These are phyloP conservation scores for Ascoidea asiatica DNA, from an alignment of 805 yeast species.

Conservation along the genomic window DNA sequence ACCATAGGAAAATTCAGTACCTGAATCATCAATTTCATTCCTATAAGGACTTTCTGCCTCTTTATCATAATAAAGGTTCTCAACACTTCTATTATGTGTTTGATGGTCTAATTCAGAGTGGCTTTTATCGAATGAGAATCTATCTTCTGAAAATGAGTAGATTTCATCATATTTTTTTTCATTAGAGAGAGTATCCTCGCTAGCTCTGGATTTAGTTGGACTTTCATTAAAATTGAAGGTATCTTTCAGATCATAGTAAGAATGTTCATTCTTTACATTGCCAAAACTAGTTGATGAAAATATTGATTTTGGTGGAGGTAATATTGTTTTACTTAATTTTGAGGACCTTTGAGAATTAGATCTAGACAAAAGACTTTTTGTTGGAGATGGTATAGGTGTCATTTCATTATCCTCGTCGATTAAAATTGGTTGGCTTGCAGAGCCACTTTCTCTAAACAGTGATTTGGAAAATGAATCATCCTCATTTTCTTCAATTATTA, in stretches of 20 bases:
- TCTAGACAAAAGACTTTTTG: conserved; percentile 13
- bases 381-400: conserved; percentile 11
- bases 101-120: conserved; percentile 4
- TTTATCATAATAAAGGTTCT: background rate
- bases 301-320: conserved; percentile 54
- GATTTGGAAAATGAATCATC: conserved; percentile 15
- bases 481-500: conserved; percentile 31
- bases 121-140: background rate
- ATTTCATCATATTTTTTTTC: conserved; percentile 11
- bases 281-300: conserved; percentile 52
- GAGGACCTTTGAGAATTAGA: conserved; percentile 11
- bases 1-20: conserved; percentile 18
- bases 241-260: conserved; percentile 3
- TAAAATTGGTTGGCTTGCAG: background rate
- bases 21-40: conserved; percentile 14
- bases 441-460: background rate
- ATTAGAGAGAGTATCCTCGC: conserved; percentile 19
- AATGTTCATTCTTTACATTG: conserved; percentile 28
- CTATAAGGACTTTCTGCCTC: background rate
- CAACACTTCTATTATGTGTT: background rate
- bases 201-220: conserved; percentile 16
- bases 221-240: conserved; percentile 9
- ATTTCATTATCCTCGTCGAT: conserved; percentile 14
- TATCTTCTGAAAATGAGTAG: background rate
- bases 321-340: conserved; percentile 26